phyloP scores from a whole-genome alignment of 371 early-diverging fungal species.

The Lichtheimia ornata region DNA sequence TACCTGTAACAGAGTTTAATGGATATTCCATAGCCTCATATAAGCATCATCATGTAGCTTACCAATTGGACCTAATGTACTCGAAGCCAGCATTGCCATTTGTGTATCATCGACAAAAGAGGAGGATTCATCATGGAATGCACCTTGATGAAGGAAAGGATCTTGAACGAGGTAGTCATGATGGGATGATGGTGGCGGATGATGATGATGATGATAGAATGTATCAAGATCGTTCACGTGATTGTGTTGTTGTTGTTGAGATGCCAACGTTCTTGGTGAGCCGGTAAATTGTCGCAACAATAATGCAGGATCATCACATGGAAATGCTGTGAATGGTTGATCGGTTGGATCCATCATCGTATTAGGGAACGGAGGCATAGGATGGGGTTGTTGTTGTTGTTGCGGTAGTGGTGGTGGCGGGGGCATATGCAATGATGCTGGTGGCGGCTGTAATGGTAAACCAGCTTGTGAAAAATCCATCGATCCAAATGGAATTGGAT shows the following conservation, averaged over 20 bases:
- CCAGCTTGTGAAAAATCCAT: too few species aligned
- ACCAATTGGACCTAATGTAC: not conserved
- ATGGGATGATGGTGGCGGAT: not conserved
- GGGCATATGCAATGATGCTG: not conserved
- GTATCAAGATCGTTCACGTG: too few species aligned
- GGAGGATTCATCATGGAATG: too few species aligned
- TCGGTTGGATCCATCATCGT: not conserved
- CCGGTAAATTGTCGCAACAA: not conserved
- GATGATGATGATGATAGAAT: not conserved
- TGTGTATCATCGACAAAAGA: not conserved
- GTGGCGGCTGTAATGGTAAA: not conserved
- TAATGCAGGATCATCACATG: not conserved
- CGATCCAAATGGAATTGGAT: too few species aligned
- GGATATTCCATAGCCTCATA: not conserved
- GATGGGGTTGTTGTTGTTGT: not conserved
- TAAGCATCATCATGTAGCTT: not conserved
- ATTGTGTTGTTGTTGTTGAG: too few species aligned
- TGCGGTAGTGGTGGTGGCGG: not conserved
- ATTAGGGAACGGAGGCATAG: not conserved
- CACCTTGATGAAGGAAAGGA: too few species aligned
- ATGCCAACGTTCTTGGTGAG: not conserved
- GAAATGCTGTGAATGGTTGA: not conserved
- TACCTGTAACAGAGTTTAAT: not conserved
- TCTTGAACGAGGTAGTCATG: not conserved
- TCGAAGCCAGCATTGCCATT: not conserved